These are phyloP conservation scores for Nothophytophthora sp. DNA, from an alignment of 352 stramenopile species.

Conservation along the genomic window DNA sequence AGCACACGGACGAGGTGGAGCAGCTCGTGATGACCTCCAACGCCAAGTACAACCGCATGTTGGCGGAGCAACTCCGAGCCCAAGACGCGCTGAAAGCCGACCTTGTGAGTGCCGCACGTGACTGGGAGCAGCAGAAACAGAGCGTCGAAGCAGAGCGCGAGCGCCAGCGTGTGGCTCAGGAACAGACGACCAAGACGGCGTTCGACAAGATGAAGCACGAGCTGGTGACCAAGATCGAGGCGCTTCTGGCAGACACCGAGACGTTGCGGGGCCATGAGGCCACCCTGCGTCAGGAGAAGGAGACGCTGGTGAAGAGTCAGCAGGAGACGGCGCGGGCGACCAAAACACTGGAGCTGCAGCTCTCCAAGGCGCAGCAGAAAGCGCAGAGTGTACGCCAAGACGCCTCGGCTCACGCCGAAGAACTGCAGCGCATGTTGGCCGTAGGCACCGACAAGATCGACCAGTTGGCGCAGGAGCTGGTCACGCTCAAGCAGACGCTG, in stretches of 20 bases:
- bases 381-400: conserved; percentile 54
- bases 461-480: conserved; percentile 42
- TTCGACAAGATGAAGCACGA: conserved; percentile 56
- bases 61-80: conserved; percentile 63
- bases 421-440: conserved; percentile 43
- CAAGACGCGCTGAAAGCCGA: conserved; percentile 54
- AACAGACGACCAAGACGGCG: conserved; percentile 13
- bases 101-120: conserved; percentile 12
- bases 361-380: conserved; percentile 48
- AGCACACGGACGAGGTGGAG: conserved; percentile 63
- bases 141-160: conserved; percentile 19
- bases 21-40: conserved; percentile 70
- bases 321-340: conserved; percentile 33
- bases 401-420: conserved; percentile 39
- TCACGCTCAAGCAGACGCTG: conserved; percentile 37
- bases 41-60: conserved; percentile 74
- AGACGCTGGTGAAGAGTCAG: conserved; percentile 35
- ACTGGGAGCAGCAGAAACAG: conserved; percentile 25
- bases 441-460: conserved; percentile 43
- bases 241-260: conserved; percentile 51
- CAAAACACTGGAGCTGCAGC: conserved; percentile 46
- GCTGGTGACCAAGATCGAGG: conserved; percentile 66
- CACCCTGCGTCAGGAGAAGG: conserved; percentile 61
- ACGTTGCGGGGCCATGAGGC: conserved; percentile 40
- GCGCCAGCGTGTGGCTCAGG: conserved; percentile 13